Percentiles rank a stretch among this genome's conserved stretches.
These are phyloP conservation scores for Daldinia sp. DNA, from an alignment of 2,329 filamentous ascomycete genomes.

Conservation along the genomic window DNA sequence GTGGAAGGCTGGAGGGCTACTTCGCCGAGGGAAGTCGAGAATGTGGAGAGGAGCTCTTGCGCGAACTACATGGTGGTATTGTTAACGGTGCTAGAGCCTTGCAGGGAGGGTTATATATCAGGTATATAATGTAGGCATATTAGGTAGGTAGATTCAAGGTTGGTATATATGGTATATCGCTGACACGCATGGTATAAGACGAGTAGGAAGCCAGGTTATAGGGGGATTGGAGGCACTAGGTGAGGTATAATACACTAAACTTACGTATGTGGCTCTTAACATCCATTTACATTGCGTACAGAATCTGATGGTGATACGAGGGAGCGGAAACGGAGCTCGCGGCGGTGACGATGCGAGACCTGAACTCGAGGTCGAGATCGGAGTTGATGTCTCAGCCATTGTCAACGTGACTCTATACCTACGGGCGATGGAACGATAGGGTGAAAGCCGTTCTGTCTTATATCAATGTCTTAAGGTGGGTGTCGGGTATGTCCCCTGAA, in stretches of 20 bases:
- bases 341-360: conserved; percentile 33
- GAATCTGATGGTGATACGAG: conserved; percentile 86
- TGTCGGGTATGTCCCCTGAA: background rate
- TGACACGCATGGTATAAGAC: background rate
- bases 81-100: background rate
- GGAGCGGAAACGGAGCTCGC: conserved; percentile 55
- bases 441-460: background rate
- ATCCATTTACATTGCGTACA: conserved; percentile 97
- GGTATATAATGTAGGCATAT: too few species aligned
- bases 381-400: conserved; percentile 39
- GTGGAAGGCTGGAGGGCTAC: conserved; percentile 86
- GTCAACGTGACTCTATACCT: conserved; percentile 5
- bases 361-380: conserved; percentile 18
- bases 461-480: background rate
- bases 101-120: background rate
- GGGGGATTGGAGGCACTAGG: background rate
- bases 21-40: conserved; percentile 83
- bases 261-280: conserved; percentile 83
- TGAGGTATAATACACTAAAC: conserved; percentile 40
- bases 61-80: conserved; percentile 68
- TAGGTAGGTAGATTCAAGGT: too few species aligned
- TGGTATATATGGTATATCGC: too few species aligned
- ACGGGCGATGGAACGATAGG: too few species aligned
- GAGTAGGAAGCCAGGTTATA: background rate
- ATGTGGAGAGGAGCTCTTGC: conserved; percentile 95